Evolutionary conservation across 2,329 filamentous ascomycete genomes (phyloP).

Genomic region (Amauroascus niger): DNA sequence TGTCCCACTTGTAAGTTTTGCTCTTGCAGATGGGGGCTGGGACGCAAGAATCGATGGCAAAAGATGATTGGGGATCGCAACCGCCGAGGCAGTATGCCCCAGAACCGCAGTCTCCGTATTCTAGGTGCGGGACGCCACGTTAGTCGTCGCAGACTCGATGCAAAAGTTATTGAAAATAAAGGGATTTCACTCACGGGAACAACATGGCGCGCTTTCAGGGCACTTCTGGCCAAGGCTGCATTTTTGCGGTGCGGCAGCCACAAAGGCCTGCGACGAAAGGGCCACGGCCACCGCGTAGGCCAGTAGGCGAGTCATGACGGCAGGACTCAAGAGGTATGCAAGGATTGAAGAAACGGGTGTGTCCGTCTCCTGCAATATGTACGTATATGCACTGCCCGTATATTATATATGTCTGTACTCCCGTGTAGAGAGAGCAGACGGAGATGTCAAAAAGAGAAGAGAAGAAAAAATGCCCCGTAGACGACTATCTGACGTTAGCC

Average conservation of each 20-base stretch:
- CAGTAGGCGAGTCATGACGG: slow-evolving; percentile 30
- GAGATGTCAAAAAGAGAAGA: background rate
- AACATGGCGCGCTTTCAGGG: slow-evolving; percentile 63
- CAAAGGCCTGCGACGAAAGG: slow-evolving; percentile 27
- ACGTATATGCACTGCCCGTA: background rate
- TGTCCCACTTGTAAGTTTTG: slow-evolving; percentile 62
- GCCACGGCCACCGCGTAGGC: slow-evolving; percentile 26
- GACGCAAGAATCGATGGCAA: slow-evolving; percentile 71
- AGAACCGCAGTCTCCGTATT: slow-evolving; percentile 85
- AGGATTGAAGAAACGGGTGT: background rate
- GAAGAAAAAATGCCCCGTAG: background rate
- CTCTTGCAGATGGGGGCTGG: slow-evolving; percentile 73
- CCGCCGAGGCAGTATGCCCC: slow-evolving; percentile 94
- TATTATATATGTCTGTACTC: slow-evolving; percentile 6
- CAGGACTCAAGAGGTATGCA: background rate
- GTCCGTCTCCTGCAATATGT: background rate
- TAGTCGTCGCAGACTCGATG: background rate
- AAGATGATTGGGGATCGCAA: slow-evolving; percentile 81
- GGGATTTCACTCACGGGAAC: slow-evolving; percentile 56
- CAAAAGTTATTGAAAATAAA: background rate
- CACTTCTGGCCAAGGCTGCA: slow-evolving; percentile 50
- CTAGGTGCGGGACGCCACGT: slow-evolving; percentile 38
- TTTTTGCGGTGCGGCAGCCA: slow-evolving; percentile 24
- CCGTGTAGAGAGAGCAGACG: background rate
- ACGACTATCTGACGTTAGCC: background rate